A percentile compares a stretch with the other conserved stretches of the same genome.
phyloP scores from a whole-genome alignment of 495 filamentous ascomycete species.

The Barbatosphaeria neglecta region DNA sequence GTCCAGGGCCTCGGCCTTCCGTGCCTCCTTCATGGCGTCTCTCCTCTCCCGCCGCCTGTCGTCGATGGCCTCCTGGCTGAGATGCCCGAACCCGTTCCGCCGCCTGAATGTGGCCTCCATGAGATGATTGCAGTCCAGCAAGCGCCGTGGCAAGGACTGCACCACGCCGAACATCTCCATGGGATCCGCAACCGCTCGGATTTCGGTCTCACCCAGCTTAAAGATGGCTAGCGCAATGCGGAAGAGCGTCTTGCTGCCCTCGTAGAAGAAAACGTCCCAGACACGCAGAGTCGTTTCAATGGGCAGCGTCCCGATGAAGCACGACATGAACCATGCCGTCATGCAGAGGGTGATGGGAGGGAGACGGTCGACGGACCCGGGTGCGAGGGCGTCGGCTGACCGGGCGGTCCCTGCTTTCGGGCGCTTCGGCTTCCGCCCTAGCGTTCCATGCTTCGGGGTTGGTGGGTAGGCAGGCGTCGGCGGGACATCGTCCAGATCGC shows the following conservation, averaged over 20 bases:
- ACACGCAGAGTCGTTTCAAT: conserved; percentile 84
- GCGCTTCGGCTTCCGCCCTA: conserved; percentile 12
- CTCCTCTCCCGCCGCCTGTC: conserved; percentile 48
- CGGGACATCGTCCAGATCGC: conserved; percentile 50
- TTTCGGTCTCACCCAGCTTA: conserved; percentile 77
- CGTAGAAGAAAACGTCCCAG: conserved; percentile 94
- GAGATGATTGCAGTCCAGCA: conserved; percentile 70
- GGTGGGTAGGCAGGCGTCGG: conserved; percentile 13
- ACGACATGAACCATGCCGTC: conserved; percentile 98
- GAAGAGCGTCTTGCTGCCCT: conserved; percentile 92
- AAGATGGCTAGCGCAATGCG: conserved; percentile 85
- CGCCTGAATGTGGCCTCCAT: conserved; percentile 72
- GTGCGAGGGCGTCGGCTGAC: not conserved
- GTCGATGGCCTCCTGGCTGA: conserved; percentile 58
- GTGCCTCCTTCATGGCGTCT: conserved; percentile 27
- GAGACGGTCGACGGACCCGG: conserved; percentile 33
- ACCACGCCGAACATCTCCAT: conserved; percentile 97
- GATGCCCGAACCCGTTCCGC: conserved; percentile 72
- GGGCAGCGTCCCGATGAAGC: conserved; percentile 85
- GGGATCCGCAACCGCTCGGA: conserved; percentile 67
- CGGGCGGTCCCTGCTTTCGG: not conserved
- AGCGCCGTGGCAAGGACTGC: conserved; percentile 70
- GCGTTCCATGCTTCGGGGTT: conserved; percentile 30
- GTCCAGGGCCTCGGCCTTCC: conserved; percentile 22
- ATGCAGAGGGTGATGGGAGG: conserved; percentile 87